Base-by-base conservation (phyloP, 768 basidiomycete genomes). In the Pulveroboletus sp. region DNA sequence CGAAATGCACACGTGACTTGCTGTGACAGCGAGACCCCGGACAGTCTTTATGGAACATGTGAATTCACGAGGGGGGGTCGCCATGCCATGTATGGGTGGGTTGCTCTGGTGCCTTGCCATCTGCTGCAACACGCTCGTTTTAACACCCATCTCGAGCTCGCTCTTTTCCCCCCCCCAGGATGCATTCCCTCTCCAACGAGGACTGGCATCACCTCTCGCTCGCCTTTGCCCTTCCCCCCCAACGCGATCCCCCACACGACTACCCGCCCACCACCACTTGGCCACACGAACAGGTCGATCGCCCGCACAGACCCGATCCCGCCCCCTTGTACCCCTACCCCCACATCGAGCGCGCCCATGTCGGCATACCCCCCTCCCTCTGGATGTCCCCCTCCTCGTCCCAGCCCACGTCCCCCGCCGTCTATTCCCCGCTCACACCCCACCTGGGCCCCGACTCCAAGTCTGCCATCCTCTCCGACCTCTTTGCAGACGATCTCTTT, bases 301-400 rank as follows among this genome's bases (percentile, higher is more conserved):
- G 49, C 36, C 38, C 46, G 4, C 53, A 52, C 14, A 42, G 47
- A 29, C 46, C 44, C 11, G 60, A 65, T 45, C 47, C 25, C 1
- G 40, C 20, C 9, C 11, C 58, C 54, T 0, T 50, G 60, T 29
- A 25, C 53, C 11, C 61, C 59, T 55, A 19, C 52, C 67, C 23
- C 27, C 58, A 73, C 56, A 64, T 69, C 61, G 80, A 84, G 58
- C 80, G 77, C 59, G 75, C 76, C 40, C 70, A 72, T 52, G 59
- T 73, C 29, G 77, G 79, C 47, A 70, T 90, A 37, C 85, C 84
- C 40, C 87, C 89, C 4, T 87, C 88, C 34, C 69, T 90, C 34
- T 91, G 88, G 89, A 90, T 91, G 89, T 89, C 89, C 12, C 78
- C 87, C 40, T 70, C 80, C 6, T 76, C 77, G 34, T 64, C 79